Evolutionary conservation across 257 asterid species (phyloP), one percentile per base, ranked within the genome.

Genomic region (Craterostigma plantagineum): DNA sequence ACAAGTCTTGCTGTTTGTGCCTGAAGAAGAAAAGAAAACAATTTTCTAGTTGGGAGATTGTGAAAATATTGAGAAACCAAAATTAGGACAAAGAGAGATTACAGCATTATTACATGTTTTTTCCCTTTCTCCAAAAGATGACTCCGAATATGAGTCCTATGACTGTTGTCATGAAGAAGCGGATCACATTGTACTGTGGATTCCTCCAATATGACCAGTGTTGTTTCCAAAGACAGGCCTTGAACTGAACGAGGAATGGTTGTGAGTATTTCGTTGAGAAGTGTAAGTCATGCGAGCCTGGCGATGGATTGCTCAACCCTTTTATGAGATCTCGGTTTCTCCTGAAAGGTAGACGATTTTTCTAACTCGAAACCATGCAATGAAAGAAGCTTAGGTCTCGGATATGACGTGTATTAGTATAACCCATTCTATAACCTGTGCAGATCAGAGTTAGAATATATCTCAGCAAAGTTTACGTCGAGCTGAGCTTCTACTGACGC

Each of bases 401-500:
- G n/a, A n/a, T n/a, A n/a, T n/a, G n/a, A n/a, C n/a, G n/a, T n/a
- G n/a, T n/a, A n/a, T n/a, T n/a, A n/a, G n/a, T n/a, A n/a, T n/a
- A n/a, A n/a, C n/a, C n/a, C 35, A 13, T 7, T 37, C 7, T 36
- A 2, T 50, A 7, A 50, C 55, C 46, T 7, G 35, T 50, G 40
- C 0, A 50, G 38, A 7, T 38, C 38, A 10, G 55, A 50, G 17
- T 50, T 50, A 5, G 9, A 10, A 18, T 59, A 59, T 8, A 39
- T 40, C 34, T 59, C 55, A 9, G 65, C 55, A 42, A 52, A 59
- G 42, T 59, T 55, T 3, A 52, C 18, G 9, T 34, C 54, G 10
- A 58, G 48, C 17, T 43, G 36, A 1, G 38, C 49, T 23, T 58
- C 63, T 2, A 39, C 14, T 10, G 64, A 33, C 1, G 59, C 3